These are phyloP conservation scores for Quercus phellos DNA, from an alignment of 331 rosid genomes.

Conservation along the genomic window DNA sequence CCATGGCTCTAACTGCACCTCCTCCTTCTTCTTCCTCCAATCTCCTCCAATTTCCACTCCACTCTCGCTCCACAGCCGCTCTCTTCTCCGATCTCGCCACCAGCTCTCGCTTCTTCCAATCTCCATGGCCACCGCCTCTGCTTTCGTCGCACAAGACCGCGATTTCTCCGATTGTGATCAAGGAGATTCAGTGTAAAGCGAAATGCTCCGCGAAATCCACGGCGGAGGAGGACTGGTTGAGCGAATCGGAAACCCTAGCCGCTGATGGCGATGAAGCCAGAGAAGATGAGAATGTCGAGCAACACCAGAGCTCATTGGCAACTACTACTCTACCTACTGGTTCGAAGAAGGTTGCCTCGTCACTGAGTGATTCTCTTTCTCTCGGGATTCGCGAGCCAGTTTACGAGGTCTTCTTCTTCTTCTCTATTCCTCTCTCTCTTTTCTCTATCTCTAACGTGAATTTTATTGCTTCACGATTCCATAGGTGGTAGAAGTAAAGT, in stretches of 20 bases:
- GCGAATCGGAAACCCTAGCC: constrained; percentile 38
- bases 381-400: constrained; percentile 93
- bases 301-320: constrained; percentile 9
- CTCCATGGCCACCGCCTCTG: constrained; percentile 20
- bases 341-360: constrained; percentile 37
- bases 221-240: constrained; percentile 49
- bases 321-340: constrained; percentile 5
- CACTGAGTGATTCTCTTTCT: constrained; percentile 52
- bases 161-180: constrained; percentile 18
- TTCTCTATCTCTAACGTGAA: not conserved
- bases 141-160: constrained; percentile 24
- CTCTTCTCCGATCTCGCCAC: constrained; percentile 31
- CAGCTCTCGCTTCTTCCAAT: constrained; percentile 28
- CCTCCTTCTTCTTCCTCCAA: not conserved
- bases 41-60: constrained; percentile 47
- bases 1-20: constrained; percentile 61
- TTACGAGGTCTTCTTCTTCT: constrained; percentile 58
- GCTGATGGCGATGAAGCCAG: constrained; percentile 29
- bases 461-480: constrained; percentile 1
- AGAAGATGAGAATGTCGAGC: constrained; percentile 20
- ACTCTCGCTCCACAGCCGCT: constrained; percentile 22
- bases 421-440: not conserved
- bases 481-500: constrained; percentile 85
- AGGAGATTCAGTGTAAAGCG: constrained; percentile 11
- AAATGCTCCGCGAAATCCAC: constrained; percentile 54